Conservation (phyloP, 2,329 filamentous ascomycete genomes). For the Clathrospora elynae region DNA sequence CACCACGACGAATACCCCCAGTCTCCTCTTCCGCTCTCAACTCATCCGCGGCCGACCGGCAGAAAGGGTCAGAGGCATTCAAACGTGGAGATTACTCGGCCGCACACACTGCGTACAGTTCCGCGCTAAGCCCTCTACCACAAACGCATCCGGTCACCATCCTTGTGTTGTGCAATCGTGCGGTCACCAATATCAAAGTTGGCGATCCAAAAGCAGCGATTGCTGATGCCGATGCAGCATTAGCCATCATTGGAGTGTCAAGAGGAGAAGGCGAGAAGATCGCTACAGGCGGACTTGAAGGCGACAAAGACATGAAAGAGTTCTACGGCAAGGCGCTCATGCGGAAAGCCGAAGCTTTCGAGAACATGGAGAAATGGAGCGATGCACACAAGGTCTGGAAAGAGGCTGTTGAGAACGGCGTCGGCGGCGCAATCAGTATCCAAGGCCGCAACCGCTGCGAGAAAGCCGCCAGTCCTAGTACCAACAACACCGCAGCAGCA, state of each 20-base stretch:
- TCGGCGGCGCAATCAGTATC: slow-evolving; percentile 83
- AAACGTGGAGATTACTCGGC: slow-evolving; percentile 91
- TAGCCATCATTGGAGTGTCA: slow-evolving; percentile 77
- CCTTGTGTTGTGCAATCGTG: slow-evolving; percentile 87
- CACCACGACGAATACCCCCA: slow-evolving; percentile 66
- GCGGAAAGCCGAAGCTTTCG: slow-evolving; percentile 92
- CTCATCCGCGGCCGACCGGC: slow-evolving; percentile 76
- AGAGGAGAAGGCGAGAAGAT: slow-evolving; percentile 83
- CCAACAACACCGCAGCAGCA: slow-evolving; percentile 22
- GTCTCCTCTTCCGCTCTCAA: slow-evolving; percentile 72
- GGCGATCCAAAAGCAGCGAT: slow-evolving; percentile 90
- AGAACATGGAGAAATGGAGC: slow-evolving; percentile 91
- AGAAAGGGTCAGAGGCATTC: slow-evolving; percentile 84
- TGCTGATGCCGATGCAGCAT: slow-evolving; percentile 78
- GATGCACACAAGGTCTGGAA: slow-evolving; percentile 84
- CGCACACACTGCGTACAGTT: slow-evolving; percentile 81
- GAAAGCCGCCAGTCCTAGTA: slow-evolving; percentile 66
- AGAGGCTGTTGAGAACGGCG: slow-evolving; percentile 78
- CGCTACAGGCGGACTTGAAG: slow-evolving; percentile 63
- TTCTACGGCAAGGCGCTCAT: slow-evolving; percentile 92
- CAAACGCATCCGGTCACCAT: slow-evolving; percentile 80
- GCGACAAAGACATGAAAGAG: slow-evolving; percentile 83
- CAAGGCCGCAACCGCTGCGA: slow-evolving; percentile 89
- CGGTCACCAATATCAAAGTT: slow-evolving; percentile 86
- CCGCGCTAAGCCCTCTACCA: slow-evolving; percentile 76